phyloP scores from a whole-genome alignment of 257 asterid species.

The Nicotiana undulata region DNA sequence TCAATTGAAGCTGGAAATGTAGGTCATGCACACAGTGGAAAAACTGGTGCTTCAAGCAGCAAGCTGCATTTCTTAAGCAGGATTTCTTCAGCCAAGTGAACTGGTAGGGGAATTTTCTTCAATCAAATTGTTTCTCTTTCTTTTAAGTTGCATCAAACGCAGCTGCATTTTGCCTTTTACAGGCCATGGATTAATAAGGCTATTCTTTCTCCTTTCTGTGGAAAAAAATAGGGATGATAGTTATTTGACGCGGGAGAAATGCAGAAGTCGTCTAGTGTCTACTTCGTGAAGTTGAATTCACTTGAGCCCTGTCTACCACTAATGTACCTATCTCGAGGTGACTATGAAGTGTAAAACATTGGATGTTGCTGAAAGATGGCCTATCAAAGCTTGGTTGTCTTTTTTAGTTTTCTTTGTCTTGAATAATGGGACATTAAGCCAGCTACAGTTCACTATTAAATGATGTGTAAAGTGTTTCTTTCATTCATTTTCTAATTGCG shows the following conservation, averaged over 20 bases:
- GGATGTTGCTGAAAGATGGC: conserved; percentile 10
- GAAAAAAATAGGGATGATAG: not conserved
- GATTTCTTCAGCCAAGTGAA: conserved; percentile 19
- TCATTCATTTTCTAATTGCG: not conserved
- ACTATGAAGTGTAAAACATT: conserved; percentile 8
- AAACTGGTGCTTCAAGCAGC: conserved; percentile 23
- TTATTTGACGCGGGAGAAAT: not conserved
- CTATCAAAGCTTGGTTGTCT: not conserved
- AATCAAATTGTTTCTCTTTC: not conserved
- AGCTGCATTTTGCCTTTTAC: not conserved
- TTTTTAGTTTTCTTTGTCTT: not conserved
- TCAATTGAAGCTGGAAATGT: conserved; percentile 12
- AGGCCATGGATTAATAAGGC: not conserved
- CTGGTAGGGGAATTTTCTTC: conserved; percentile 10
- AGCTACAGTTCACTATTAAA: not conserved
- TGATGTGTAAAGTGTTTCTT: conserved; percentile 4
- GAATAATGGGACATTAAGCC: not conserved
- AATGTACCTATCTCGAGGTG: conserved; percentile 10
- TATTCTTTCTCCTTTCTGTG: not conserved
- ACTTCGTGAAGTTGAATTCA: conserved; percentile 11
- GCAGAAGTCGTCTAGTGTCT: not conserved
- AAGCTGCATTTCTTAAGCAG: conserved; percentile 14
- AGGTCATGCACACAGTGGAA: conserved; percentile 10
- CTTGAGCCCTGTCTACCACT: conserved; percentile 14
- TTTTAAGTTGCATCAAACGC: not conserved